A percentile compares a stretch with the other conserved stretches of the same genome.
These are phyloP conservation scores for Stereocaulon alpinum DNA, from an alignment of 495 filamentous ascomycete genomes.

Conservation along the genomic window DNA sequence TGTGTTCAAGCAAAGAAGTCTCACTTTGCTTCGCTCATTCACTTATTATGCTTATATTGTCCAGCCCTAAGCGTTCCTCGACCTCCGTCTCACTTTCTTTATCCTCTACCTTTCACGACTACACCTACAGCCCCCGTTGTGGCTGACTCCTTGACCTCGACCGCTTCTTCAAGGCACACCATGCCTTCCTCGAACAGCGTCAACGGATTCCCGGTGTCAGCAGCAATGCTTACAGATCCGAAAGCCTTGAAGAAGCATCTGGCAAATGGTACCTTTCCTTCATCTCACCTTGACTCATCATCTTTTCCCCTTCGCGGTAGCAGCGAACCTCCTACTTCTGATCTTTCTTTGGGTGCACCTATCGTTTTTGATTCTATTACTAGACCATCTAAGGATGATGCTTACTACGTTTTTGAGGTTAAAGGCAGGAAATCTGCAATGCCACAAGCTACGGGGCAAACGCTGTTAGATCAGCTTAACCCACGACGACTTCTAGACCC, in stretches of 20 bases:
- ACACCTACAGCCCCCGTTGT: neutral
- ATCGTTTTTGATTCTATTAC: neutral
- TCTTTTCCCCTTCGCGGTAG: neutral
- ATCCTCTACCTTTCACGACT: neutral
- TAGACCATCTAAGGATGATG: slow-evolving; percentile 18
- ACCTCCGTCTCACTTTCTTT: slow-evolving; percentile 2
- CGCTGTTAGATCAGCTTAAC: neutral
- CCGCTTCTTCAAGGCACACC: neutral
- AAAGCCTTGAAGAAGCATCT: slow-evolving; percentile 20
- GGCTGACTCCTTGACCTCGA: neutral
- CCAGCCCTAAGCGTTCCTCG: neutral
- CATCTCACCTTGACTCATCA: slow-evolving; percentile 5
- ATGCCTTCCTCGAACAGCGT: slow-evolving; percentile 11
- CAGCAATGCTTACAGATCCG: slow-evolving; percentile 19
- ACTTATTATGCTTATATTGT: neutral
- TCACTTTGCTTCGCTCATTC: neutral
- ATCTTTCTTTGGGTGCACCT: neutral
- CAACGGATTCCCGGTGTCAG: slow-evolving; percentile 6
- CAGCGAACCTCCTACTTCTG: slow-evolving; percentile 9
- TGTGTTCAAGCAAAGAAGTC: too few species aligned
- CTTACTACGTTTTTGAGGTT: slow-evolving; percentile 14
- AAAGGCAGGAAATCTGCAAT: slow-evolving; percentile 10
- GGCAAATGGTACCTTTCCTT: slow-evolving; percentile 17
- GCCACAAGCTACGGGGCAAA: neutral
- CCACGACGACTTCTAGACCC: slow-evolving; percentile 23